Percentiles rank a stretch among this genome's conserved stretches.
Conservation (phyloP, 2,329 filamentous ascomycete species). For the Gliomastix tumulicola region DNA sequence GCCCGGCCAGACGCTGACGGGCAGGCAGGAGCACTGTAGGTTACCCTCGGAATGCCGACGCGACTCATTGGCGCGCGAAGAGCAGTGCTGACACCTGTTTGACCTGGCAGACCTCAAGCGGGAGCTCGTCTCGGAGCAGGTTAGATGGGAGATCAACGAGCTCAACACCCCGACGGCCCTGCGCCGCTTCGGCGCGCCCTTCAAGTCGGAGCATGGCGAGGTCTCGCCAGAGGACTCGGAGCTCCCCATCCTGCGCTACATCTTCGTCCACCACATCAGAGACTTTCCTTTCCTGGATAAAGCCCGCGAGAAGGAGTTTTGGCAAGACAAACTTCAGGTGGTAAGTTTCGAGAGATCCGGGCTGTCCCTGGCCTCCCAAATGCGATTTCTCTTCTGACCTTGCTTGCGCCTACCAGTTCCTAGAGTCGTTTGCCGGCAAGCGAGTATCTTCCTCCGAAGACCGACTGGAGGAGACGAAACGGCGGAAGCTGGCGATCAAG, state of each 20-base stretch:
- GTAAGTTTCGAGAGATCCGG: constrained; percentile 44
- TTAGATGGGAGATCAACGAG: constrained; percentile 82
- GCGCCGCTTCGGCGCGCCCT: constrained; percentile 90
- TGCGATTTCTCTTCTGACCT: neutral
- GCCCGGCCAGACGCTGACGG: constrained; percentile 58
- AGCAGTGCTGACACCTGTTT: constrained; percentile 12
- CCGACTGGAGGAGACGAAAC: constrained; percentile 90
- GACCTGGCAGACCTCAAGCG: constrained; percentile 73
- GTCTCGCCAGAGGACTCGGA: constrained; percentile 91
- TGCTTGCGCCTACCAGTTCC: constrained; percentile 53
- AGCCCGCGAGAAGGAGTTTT: constrained; percentile 97
- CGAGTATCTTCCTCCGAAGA: constrained; percentile 97
- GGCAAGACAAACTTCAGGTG: constrained; percentile 95
- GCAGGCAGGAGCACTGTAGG: constrained; percentile 96
- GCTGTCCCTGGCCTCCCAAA: neutral
- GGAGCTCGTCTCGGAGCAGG: constrained; percentile 86
- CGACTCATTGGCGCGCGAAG: neutral
- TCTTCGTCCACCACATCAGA: constrained; percentile 95
- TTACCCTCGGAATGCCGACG: neutral
- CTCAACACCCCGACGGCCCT: constrained; percentile 92
- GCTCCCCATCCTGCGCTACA: constrained; percentile 86
- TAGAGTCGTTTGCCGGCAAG: constrained; percentile 95
- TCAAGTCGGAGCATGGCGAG: constrained; percentile 87
- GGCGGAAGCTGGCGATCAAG: constrained; percentile 85
- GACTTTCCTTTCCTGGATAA: constrained; percentile 98